Evolutionary conservation across 2,329 filamentous ascomycete genomes (phyloP), one percentile per base, ranked within the genome.

Genomic region (Botrytis deweyae): DNA sequence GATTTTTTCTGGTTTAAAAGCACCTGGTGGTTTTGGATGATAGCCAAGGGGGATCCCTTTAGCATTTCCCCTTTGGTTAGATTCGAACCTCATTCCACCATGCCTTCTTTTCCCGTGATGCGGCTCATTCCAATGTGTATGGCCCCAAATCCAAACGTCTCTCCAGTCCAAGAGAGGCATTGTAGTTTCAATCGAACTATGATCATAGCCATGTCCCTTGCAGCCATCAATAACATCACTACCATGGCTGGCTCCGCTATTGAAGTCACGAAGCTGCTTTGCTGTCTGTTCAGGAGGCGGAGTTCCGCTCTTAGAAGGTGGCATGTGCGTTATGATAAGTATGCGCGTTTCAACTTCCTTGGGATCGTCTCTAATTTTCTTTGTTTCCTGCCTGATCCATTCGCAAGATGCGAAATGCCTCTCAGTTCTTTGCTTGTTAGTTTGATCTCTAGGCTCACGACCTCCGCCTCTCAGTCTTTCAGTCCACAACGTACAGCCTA

Each of bases 71-170:
- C 46, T 68, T 16, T 68, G 65, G 14, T 68, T 55, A 22, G 16
- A 68, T 29, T 68, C 49, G 38, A 68, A 68, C 6, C 65, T 68
- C 65, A 68, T 68, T 3, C 65, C 65, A 58, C 65, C 65, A 58
- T 68, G 49, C 40, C 49, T 55, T 2, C 4, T 22, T 52, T 42
- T 68, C 36, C 65, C 65, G 12, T 40, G 7, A 22, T 7, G 18
- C 16, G 25, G 49, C 40, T 68, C 65, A 33, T 66, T 72, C 42
- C 61, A 72, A 72, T 72, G 61, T 9, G 70, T 72, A 58, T 72
- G 70, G 29, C 61, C 70, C 36, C 46, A 65, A 33, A 66, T 67
- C 70, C 70, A 72, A 10, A 66, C 70, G 18, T 58, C 70, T 10
- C 70, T 65, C 5, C 25, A 25, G 42, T 72, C 61, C n/a, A 72